Evolutionary conservation across 768 basidiomycete genomes (phyloP), one percentile per base, ranked within the genome.

Genomic region (Serpula lacrymans): DNA sequence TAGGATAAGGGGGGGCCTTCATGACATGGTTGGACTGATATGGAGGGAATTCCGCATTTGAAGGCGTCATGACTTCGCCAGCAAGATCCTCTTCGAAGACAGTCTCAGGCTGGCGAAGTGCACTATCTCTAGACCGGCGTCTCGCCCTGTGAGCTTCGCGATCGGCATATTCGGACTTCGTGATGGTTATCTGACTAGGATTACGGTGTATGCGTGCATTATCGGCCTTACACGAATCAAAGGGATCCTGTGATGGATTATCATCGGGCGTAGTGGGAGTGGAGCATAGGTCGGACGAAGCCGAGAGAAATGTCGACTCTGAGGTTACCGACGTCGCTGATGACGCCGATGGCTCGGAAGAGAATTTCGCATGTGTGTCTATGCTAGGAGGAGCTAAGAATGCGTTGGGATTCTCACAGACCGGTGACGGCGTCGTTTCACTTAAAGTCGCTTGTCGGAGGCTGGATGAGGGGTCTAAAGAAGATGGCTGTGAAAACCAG

Each of bases 401-500:
- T 31, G 13, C n/a, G 34, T 41, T 47, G 1, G 55, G 59, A 23
- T 55, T 50, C n/a, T n/a, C n/a, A n/a, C n/a, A n/a, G 4, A 65
- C 42, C 26, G 58, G 57, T 34, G 60, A 51, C 10, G 59, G 42
- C 34, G 62, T 60, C 21, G 56, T 49, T 35, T 58, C 50, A 26
- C 46, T 53, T n/a, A 44, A 43, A 23, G 58, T 43, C 23, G 53
- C n/a, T n/a, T n/a, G n/a, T 24, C 60, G 57, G 24, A 54, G 51
- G 35, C 27, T 26, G 38, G 39, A 29, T 21, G 14, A 21, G 21
- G 36, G 31, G 30, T 41, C 43, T 12, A 28, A 26, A 24, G 45
- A 3, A 33, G 44, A 14, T 35, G 34, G 16, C 28, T 55, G 55
- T 34, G 68, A 53, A 61, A 96, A 98, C 94, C 95, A 98, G 1